These are phyloP conservation scores for Trametes cinnabarina DNA, from an alignment of 768 basidiomycete species.

Conservation along the genomic window DNA sequence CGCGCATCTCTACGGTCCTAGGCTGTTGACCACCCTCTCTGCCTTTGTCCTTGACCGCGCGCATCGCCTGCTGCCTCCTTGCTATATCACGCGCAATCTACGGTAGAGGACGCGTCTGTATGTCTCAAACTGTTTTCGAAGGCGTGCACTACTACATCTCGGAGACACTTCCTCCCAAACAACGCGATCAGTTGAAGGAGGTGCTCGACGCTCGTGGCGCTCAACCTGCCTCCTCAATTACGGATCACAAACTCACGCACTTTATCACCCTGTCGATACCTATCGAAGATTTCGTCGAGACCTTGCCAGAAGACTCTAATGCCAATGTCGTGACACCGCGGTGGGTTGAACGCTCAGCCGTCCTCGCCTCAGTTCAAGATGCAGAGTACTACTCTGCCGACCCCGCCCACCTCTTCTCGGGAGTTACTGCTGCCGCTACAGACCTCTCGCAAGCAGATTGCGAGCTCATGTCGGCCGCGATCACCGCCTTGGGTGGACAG, in stretches of 20 bases:
- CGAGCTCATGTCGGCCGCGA: constrained; percentile 70
- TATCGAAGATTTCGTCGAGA: constrained; percentile 53
- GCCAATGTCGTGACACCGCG: constrained; percentile 45
- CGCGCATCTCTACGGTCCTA: no score
- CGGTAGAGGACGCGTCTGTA: not conserved
- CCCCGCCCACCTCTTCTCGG: constrained; percentile 78
- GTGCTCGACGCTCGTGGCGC: constrained; percentile 57
- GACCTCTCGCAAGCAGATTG: constrained; percentile 66
- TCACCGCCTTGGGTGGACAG: constrained; percentile 77
- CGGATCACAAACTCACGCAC: constrained; percentile 43
- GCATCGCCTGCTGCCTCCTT: not conserved
- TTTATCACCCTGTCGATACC: constrained; percentile 55
- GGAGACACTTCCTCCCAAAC: constrained; percentile 42
- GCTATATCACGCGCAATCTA: not conserved
- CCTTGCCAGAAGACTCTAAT: constrained; percentile 29
- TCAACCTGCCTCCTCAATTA: constrained; percentile 27
- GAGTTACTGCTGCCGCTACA: constrained; percentile 68
- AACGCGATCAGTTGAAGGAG: constrained; percentile 43
- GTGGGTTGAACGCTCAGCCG: constrained; percentile 70
- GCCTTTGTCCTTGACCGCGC: not conserved
- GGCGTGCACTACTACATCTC: constrained; percentile 49
- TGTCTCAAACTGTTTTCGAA: constrained; percentile 35
- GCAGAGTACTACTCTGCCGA: constrained; percentile 71
- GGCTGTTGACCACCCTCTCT: not conserved
- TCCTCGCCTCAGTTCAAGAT: constrained; percentile 58